phyloP scores from a whole-genome alignment of 306 rosid genomes.

The Cicer chorassanicum region DNA sequence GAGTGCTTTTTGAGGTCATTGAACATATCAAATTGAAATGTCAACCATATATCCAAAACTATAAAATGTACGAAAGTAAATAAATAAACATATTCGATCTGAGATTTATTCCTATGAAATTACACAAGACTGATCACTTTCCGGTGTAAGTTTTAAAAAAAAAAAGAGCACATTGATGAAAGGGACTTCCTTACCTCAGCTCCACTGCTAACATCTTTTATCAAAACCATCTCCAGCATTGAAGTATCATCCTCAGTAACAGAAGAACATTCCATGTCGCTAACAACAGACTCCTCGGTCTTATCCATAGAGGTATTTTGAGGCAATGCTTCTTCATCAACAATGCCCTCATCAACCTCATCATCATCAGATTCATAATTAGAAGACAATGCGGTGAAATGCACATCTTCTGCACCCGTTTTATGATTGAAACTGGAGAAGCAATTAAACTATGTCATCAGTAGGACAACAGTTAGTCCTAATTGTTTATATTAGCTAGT shows the following conservation, averaged over 20 bases:
- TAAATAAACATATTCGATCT: not conserved
- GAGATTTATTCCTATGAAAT: slow-evolving; percentile 15
- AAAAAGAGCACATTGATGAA: slow-evolving; percentile 9
- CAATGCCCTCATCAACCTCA: slow-evolving; percentile 34
- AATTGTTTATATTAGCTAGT: not conserved
- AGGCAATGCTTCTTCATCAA: slow-evolving; percentile 45
- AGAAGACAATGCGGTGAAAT: slow-evolving; percentile 66
- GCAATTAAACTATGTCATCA: not conserved
- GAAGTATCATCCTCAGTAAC: slow-evolving; percentile 49
- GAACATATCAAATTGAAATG: slow-evolving; percentile 31
- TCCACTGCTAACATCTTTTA: slow-evolving; percentile 77
- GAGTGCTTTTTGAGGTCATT: not conserved
- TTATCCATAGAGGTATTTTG: slow-evolving; percentile 44
- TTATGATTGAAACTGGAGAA: slow-evolving; percentile 84
- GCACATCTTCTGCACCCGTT: slow-evolving; percentile 91
- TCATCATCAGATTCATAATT: slow-evolving; percentile 52
- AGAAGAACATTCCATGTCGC: slow-evolving; percentile 46
- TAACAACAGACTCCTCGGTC: slow-evolving; percentile 35
- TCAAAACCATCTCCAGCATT: slow-evolving; percentile 80
- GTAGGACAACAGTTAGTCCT: not conserved
- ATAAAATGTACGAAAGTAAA: not conserved
- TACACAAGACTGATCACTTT: slow-evolving; percentile 3
- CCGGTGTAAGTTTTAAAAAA: not conserved
- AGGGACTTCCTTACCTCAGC: slow-evolving; percentile 61
- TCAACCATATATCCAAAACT: slow-evolving; percentile 1